These are phyloP conservation scores for Carex arenaria DNA, from an alignment of 202 grass and related monocot genomes.

Conservation along the genomic window DNA sequence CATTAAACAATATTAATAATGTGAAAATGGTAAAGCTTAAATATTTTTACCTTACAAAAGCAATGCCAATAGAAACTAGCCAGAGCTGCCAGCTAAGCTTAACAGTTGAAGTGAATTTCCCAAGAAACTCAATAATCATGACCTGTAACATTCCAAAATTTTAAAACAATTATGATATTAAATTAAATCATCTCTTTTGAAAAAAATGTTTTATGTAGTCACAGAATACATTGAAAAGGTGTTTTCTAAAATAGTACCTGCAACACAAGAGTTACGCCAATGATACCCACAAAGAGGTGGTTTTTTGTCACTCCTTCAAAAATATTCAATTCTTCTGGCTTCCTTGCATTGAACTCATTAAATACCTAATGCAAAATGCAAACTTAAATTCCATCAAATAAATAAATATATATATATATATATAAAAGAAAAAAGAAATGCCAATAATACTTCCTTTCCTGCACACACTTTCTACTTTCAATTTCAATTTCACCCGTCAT, in stretches of 20 bases:
- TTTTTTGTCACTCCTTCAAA: conserved; percentile 81
- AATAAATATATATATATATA: background rate
- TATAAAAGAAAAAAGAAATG: background rate
- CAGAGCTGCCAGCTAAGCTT: conserved; percentile 85
- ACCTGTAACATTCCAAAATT: conserved; percentile 41
- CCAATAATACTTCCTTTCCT: background rate
- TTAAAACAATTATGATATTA: conserved; percentile 3
- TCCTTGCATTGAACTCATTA: conserved; percentile 96
- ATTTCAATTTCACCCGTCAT: background rate
- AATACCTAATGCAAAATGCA: conserved; percentile 48
- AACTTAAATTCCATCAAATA: background rate
- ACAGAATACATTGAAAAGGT: background rate
- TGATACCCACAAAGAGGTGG: conserved; percentile 63
- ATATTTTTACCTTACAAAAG: conserved; percentile 62
- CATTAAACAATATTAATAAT: background rate
- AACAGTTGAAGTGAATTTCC: conserved; percentile 83
- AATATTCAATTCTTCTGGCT: conserved; percentile 80
- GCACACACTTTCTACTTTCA: background rate
- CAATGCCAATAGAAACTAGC: conserved; percentile 85
- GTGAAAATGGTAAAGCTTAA: background rate
- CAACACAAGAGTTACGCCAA: conserved; percentile 58
- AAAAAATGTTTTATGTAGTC: background rate
- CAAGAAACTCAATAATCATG: conserved; percentile 87
- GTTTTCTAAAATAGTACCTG: conserved; percentile 48
- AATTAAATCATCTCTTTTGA: conserved; percentile 20